Percentiles rank a stretch among this genome's conserved stretches.
Conservation (phyloP, 1,284 basidiomycete species). For the Chondrostereum purpureum region DNA sequence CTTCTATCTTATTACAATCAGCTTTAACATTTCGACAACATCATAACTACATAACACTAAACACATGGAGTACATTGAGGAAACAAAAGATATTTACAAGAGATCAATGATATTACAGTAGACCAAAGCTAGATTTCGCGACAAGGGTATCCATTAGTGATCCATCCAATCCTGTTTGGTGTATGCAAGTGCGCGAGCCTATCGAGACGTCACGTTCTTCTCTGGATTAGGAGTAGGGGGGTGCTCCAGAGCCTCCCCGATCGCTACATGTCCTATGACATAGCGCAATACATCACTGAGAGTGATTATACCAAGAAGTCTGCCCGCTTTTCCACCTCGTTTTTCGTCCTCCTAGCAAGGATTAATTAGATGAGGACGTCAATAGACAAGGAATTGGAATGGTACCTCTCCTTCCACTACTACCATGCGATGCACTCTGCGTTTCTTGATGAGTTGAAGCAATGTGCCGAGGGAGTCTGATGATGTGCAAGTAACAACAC, state of each 20-base stretch:
- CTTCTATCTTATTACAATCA: too few species aligned
- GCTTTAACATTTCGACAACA: too few species aligned
- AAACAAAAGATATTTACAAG: too few species aligned
- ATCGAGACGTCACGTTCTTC: background rate
- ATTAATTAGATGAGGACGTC: conserved; percentile 1
- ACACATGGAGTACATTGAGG: too few species aligned
- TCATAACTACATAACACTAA: too few species aligned
- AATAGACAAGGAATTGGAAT: background rate
- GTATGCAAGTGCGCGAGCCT: too few species aligned
- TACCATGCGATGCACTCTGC: conserved; percentile 89
- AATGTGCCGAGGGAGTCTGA: conserved; percentile 92
- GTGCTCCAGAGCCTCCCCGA: conserved; percentile 35
- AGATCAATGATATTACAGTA: too few species aligned
- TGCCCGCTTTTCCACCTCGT: conserved; percentile 74
- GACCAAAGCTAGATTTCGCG: too few species aligned
- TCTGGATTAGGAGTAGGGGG: conserved; percentile 2
- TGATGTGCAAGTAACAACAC: conserved; percentile 93
- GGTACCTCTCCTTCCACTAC: conserved; percentile 83
- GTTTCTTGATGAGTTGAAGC: conserved; percentile 87
- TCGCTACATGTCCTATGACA: conserved; percentile 63
- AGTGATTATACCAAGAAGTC: conserved; percentile 84
- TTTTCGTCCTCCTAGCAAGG: conserved; percentile 59
- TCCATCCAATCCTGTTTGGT: too few species aligned
- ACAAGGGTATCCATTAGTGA: too few species aligned
- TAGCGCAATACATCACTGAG: conserved; percentile 88